Percentiles rank a stretch among this genome's conserved stretches.
Conservation (phyloP, 2,329 filamentous ascomycete species). For the Arthrobotrys iridis region DNA sequence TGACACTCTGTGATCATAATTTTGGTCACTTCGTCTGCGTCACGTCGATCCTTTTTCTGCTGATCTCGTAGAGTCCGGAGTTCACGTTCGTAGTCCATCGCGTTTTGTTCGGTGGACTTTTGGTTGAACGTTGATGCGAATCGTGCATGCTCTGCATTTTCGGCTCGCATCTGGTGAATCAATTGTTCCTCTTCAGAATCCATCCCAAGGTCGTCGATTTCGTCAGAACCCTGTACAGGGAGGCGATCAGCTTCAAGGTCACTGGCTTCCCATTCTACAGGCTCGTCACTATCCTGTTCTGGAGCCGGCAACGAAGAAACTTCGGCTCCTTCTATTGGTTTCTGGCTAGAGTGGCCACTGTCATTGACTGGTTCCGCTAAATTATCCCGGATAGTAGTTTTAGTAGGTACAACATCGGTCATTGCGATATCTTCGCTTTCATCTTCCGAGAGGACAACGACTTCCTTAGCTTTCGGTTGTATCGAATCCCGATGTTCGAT, state of each 20-base stretch:
- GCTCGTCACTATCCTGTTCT: constrained; percentile 37
- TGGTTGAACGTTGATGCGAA: constrained; percentile 87
- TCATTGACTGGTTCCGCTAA: neutral
- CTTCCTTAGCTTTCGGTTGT: constrained; percentile 21
- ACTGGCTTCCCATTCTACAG: constrained; percentile 59
- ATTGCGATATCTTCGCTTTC: constrained; percentile 39
- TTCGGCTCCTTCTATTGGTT: neutral
- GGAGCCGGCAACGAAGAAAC: neutral
- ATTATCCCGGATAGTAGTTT: neutral
- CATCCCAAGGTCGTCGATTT: constrained; percentile 59
- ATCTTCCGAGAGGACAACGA: constrained; percentile 39
- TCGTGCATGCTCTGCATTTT: constrained; percentile 91
- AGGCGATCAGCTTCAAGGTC: constrained; percentile 57
- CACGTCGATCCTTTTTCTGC: constrained; percentile 93
- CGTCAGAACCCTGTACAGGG: neutral
- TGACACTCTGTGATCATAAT: constrained; percentile 97
- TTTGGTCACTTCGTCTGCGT: constrained; percentile 95
- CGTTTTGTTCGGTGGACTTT: constrained; percentile 73
- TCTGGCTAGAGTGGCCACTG: neutral
- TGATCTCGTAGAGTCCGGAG: constrained; percentile 87
- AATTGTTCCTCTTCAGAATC: constrained; percentile 84
- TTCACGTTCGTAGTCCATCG: constrained; percentile 84
- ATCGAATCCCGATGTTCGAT: constrained; percentile 35
- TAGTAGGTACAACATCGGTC: constrained; percentile 9
- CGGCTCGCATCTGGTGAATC: constrained; percentile 82